A percentile compares a stretch with the other conserved stretches of the same genome.
These are phyloP conservation scores for Cornus controversa DNA, from an alignment of 148 eudicot species.

Conservation along the genomic window DNA sequence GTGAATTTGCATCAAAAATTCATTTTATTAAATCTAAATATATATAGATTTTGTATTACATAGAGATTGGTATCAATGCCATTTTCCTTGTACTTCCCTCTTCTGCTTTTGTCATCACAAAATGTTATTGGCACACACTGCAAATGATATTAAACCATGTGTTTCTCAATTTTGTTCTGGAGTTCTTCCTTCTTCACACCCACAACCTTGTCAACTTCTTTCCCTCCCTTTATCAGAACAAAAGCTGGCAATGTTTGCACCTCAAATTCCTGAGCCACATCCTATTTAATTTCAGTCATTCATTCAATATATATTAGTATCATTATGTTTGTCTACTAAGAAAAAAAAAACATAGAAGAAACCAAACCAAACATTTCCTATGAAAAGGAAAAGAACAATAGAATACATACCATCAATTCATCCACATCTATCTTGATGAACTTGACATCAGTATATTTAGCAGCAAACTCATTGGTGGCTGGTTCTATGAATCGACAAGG, in stretches of 20 bases:
- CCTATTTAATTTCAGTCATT: slow-evolving; percentile 28
- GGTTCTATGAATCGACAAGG: slow-evolving; percentile 61
- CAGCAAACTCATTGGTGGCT: slow-evolving; percentile 48
- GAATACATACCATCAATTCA: slow-evolving; percentile 55
- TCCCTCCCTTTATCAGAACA: slow-evolving; percentile 44
- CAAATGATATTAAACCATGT: slow-evolving; percentile 14
- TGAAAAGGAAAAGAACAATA: slow-evolving; percentile 7
- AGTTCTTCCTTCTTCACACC: slow-evolving; percentile 54
- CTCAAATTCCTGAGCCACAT: slow-evolving; percentile 44
- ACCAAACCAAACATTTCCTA: no score
- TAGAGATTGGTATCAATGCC: not conserved
- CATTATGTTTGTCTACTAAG: not conserved
- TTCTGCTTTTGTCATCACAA: not conserved
- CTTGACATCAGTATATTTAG: slow-evolving; percentile 45
- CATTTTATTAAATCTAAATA: no score
- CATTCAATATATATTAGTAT: not conserved
- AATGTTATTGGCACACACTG: no score
- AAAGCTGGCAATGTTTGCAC: slow-evolving; percentile 50
- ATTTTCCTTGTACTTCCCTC: no score
- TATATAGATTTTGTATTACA: not conserved
- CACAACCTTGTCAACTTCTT: slow-evolving; percentile 41
- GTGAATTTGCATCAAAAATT: no score
- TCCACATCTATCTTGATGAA: slow-evolving; percentile 75
- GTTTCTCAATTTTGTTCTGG: slow-evolving; percentile 46
- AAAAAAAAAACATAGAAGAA: not conserved